Conservation (phyloP, 192 early-diverging fungal genomes). For the Backusella liffmaniae region DNA sequence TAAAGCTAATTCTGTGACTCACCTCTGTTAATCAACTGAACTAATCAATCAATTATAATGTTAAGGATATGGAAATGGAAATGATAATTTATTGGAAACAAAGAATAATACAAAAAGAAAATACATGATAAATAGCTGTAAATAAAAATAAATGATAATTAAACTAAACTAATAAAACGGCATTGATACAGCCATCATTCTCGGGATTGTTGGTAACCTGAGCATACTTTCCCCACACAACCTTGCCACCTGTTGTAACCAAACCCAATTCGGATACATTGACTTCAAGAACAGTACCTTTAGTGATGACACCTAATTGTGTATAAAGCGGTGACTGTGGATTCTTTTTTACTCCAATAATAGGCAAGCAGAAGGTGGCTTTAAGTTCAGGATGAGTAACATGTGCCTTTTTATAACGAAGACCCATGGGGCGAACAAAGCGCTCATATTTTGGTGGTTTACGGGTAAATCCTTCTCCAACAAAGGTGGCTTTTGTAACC, state of each 20-base stretch:
- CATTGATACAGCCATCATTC: slow-evolving; percentile 93
- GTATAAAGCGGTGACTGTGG: slow-evolving; percentile 95
- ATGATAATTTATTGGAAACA: slow-evolving; percentile 3
- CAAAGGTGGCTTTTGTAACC: slow-evolving; percentile 99
- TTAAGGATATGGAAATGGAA: background rate
- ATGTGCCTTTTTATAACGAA: slow-evolving; percentile 98
- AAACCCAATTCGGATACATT: slow-evolving; percentile 88
- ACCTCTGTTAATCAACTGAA: no score
- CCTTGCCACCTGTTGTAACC: slow-evolving; percentile 95
- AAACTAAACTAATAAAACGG: slow-evolving; percentile 80
- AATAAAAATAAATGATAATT: background rate
- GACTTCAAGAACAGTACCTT: slow-evolving; percentile 96
- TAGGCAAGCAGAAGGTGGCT: slow-evolving; percentile 96
- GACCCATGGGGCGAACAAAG: slow-evolving; percentile 95
- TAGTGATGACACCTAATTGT: slow-evolving; percentile 95
- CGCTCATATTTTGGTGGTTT: slow-evolving; percentile 99
- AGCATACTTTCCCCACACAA: slow-evolving; percentile 97
- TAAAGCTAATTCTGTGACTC: no score
- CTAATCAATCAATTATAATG: background rate
- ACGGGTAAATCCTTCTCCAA: slow-evolving; percentile 98
- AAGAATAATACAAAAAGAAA: background rate
- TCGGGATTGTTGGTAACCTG: slow-evolving; percentile 95
- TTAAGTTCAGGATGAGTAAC: slow-evolving; percentile 98
- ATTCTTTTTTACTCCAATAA: slow-evolving; percentile 99
- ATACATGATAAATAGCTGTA: background rate